Percentiles rank a stretch among this genome's conserved stretches.
These are phyloP conservation scores for Spatholobus suberectus DNA, from an alignment of 306 rosid species.

Conservation along the genomic window DNA sequence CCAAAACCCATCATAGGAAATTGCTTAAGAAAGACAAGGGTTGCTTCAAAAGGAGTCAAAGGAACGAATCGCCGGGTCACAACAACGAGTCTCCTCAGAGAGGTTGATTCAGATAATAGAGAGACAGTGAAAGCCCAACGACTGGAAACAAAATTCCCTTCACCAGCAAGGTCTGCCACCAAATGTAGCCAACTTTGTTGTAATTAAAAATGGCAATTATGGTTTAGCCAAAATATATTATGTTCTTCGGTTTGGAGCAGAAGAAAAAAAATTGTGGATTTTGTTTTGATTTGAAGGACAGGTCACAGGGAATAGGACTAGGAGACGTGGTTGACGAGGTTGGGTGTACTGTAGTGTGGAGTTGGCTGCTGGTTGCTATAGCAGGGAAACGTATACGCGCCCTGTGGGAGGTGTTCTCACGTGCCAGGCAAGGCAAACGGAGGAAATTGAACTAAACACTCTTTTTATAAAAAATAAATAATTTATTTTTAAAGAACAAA, in stretches of 20 bases:
- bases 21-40: constrained; percentile 51
- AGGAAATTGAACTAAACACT: too few relatives aligned
- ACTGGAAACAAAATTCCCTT: constrained; percentile 45
- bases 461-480: too few relatives aligned
- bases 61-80: constrained; percentile 50
- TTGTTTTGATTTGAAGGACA: background rate
- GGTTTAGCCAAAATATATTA: background rate
- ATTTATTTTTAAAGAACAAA: too few relatives aligned
- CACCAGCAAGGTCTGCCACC: constrained; percentile 44
- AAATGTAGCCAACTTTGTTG: constrained; percentile 31
- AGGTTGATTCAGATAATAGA: constrained; percentile 56
- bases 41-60: constrained; percentile 88
- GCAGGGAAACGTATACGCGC: constrained; percentile 23
- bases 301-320: background rate
- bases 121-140: constrained; percentile 86
- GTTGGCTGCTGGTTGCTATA: background rate
- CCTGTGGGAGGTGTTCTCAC: constrained; percentile 28
- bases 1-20: constrained; percentile 58
- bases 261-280: background rate
- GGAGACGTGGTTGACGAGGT: constrained; percentile 43
- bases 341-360: background rate
- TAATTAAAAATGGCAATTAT: constrained; percentile 20
- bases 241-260: background rate
- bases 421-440: background rate
- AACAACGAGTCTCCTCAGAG: constrained; percentile 44